Evolutionary conservation across 2,329 filamentous ascomycete species (phyloP), one percentile per base, ranked within the genome.

Genomic region (Penicillium thymicola): DNA sequence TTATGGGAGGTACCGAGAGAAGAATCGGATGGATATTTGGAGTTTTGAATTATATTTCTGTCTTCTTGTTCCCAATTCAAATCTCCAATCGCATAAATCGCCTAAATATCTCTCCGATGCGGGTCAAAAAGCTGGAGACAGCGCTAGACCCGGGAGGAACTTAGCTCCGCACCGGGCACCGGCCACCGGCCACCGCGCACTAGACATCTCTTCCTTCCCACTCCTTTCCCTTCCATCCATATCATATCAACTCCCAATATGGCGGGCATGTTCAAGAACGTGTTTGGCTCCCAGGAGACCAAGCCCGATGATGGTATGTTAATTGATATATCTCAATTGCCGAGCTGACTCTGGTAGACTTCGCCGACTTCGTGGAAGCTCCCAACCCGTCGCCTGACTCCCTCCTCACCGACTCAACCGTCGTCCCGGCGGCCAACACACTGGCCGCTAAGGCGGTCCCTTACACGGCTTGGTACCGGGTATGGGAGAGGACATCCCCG

Each of bases 381-480:
- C 85, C 91, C 63, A 85, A 89, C 21, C 87, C 90, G 55, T 78
- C 77, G 18, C 79, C 81, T 44, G 76, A 75, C 25, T 78, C 79
- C 56, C 71, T 80, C 59, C 70, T 78, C 50, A 73, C 77, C 44
- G 72, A 77, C 27, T 66, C 76, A 41, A 69, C 72, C 59, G 59
- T 72, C 16, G 59, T 67, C 65, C 59, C 73, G 57, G 76, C 81
- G 55, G 73, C 81, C 57, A 75, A 74, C 54, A 69, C 76, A 41
- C 74, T 76, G 47, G 80, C 82, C 58, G 79, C 78, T 43, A 80
- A 81, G 43, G 75, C 72, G 42, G 78, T 81, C 27, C 89, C 90
- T 14, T 97, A 89, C 75, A 96, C 92, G 50, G 91, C 90, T 80
- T 99, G 94, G 94, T 99, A 97, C 79, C 91, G 92, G 55, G 81